A percentile compares a stretch with the other conserved stretches of the same genome.
These are phyloP conservation scores for Saccharomycopsis capsularis DNA, from an alignment of 805 yeast species.

Conservation along the genomic window DNA sequence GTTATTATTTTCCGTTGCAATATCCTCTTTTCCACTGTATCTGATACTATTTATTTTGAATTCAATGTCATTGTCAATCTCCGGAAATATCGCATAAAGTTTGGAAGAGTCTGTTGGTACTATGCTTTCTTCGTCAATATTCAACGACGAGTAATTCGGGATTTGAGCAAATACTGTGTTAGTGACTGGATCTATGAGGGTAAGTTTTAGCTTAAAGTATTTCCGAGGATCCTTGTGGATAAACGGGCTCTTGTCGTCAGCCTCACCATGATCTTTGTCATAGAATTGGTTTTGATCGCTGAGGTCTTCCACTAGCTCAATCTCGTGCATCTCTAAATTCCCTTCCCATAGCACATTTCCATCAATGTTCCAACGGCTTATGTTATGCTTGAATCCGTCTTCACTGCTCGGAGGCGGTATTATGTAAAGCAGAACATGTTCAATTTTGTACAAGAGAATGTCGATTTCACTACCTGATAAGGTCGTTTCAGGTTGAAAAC, in stretches of 20 bases:
- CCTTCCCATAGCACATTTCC: conserved; percentile 17
- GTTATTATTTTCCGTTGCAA: neutral
- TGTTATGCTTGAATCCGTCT: conserved; percentile 16
- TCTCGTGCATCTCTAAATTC: conserved; percentile 18
- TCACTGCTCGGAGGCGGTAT: conserved; percentile 18
- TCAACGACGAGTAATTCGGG: conserved; percentile 6
- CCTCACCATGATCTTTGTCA: neutral
- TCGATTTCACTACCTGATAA: conserved; percentile 9
- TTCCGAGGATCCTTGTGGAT: conserved; percentile 9
- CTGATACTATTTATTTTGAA: neutral
- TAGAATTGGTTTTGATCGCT: conserved; percentile 9
- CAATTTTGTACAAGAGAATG: conserved; percentile 11
- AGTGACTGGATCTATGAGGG: neutral
- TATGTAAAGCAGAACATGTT: conserved; percentile 14
- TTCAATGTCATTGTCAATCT: conserved; percentile 1
- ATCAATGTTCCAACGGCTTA: conserved; percentile 15
- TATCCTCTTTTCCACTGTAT: neutral
- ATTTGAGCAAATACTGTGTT: conserved; percentile 16
- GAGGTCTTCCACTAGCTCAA: conserved; percentile 12
- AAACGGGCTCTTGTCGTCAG: neutral
- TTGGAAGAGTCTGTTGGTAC: conserved; percentile 17
- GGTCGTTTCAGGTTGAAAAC: too few relatives aligned
- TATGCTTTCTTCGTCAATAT: conserved; percentile 5
- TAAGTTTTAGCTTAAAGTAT: conserved; percentile 9
- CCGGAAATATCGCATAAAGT: conserved; percentile 18